Evolutionary conservation across 805 yeast genomes (phyloP).

Genomic region (Yamadazyma akitaensis): DNA sequence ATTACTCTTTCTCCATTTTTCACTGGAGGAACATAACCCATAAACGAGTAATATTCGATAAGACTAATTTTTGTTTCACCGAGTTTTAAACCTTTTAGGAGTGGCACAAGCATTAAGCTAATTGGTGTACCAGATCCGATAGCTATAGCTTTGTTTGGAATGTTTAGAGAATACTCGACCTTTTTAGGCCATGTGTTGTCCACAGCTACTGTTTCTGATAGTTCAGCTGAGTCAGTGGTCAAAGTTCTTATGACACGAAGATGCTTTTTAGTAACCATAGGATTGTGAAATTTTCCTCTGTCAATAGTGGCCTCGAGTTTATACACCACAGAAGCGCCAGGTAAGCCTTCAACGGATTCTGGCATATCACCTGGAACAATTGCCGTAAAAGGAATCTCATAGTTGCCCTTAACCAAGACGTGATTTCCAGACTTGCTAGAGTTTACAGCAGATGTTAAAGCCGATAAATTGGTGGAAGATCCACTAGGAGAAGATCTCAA

Average conservation of each 20-base stretch:
- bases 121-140: constrained; percentile 79
- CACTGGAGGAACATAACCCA: constrained; percentile 55
- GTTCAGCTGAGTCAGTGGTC: constrained; percentile 81
- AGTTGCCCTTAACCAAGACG: constrained; percentile 66
- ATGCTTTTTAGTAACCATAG: constrained; percentile 64
- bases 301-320: constrained; percentile 77
- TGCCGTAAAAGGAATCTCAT: constrained; percentile 86
- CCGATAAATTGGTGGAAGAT: constrained; percentile 14
- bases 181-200: constrained; percentile 95
- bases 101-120: constrained; percentile 69
- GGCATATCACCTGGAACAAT: constrained; percentile 80
- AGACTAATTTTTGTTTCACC: constrained; percentile 71
- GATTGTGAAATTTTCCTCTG: constrained; percentile 70
- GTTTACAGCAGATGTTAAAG: constrained; percentile 2
- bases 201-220: constrained; percentile 87
- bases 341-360: constrained; percentile 88
- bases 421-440: constrained; percentile 21
- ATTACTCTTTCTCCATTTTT: constrained; percentile 63
- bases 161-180: constrained; percentile 82
- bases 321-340: constrained; percentile 72
- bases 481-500: constrained; percentile 8
- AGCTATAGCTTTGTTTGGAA: constrained; percentile 86
- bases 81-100: constrained; percentile 72
- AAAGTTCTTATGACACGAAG: constrained; percentile 81
- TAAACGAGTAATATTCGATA: constrained; percentile 63